Evolutionary conservation across 257 asterid species (phyloP), one percentile per base, ranked within the genome.

Genomic region (Primulina eburnea): DNA sequence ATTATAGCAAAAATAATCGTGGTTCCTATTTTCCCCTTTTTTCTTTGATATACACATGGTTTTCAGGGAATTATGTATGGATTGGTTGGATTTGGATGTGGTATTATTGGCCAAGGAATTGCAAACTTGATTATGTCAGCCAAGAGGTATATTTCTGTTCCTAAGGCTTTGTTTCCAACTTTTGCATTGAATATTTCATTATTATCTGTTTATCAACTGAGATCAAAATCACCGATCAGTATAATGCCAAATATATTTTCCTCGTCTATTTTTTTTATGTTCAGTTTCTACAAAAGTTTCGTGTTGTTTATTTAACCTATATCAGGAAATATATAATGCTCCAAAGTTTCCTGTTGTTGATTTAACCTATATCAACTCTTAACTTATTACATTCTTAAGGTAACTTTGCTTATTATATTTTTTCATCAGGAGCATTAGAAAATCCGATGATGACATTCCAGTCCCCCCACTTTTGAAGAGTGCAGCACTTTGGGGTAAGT

Each of bases 21-120:
- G 65, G 7, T 2, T 11, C 56, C 34, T 69, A 33, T 1, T 12
- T 37, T 34, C 20, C 73, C 4, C 61, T 20, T 60, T 6, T 24
- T 61, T 73, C 60, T 29, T 47, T 64, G 16, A 2, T 47, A 21
- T 59, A 20, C n/a, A 50, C 32, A 4, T 50, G 71, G 62, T 69
- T 82, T 79, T 65, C 88, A 94, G 97, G 99, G 99, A 20, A 78
- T 91, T 73, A 78, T 91, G 53, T 94, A 94, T 58, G 97, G 97
- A 78, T 69, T 89, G 33, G 97, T 94, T 52, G 99, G 99, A 33
- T 91, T 94, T 71, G 99, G 99, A 71, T 91, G 96, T 73, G 97
- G 97, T 64, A 89, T 94, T 67, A 21, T 94, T 69, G 99, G 99
- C 70, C 97, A 94, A 94, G 97, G 99, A 80, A 85, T 94, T 55